Conservation (phyloP, 768 basidiomycete species). For the Phlebiopsis flavidoalba region DNA sequence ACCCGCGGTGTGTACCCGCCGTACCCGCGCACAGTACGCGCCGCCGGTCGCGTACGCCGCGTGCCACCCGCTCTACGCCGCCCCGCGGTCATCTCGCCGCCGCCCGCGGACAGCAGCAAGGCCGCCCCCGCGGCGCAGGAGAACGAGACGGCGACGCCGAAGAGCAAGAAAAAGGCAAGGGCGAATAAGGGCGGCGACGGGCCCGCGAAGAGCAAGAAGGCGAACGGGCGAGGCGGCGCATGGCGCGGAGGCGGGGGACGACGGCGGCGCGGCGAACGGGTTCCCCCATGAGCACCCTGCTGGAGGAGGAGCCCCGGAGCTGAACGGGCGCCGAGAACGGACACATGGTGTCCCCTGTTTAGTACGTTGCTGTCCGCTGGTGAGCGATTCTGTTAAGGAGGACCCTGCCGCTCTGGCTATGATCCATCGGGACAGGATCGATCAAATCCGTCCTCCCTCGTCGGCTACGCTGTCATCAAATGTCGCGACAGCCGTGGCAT, state of each 20-base stretch:
- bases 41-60: constrained; percentile 17
- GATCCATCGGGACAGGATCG: not conserved
- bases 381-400: not conserved
- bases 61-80: too few species aligned
- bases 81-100: constrained; percentile 11
- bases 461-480: not conserved
- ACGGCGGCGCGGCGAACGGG: constrained; percentile 3
- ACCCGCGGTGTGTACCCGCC: constrained; percentile 34
- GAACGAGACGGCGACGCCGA: constrained; percentile 18
- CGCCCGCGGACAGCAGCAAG: constrained; percentile 17
- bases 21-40: constrained; percentile 28
- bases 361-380: not conserved
- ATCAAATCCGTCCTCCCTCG: not conserved
- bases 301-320: constrained; percentile 3
- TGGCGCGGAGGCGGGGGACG: not conserved
- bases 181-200: constrained; percentile 24
- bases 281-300: constrained; percentile 2
- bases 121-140: constrained; percentile 1
- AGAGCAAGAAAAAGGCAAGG: constrained; percentile 23
- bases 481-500: not conserved
- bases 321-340: not conserved
- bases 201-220: constrained; percentile 29
- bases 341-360: constrained; percentile 3
- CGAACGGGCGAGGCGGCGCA: constrained; percentile 10
- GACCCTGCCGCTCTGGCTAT: not conserved